Conservation (phyloP, 805 yeast genomes). For the Metschnikowia shivogae region DNA sequence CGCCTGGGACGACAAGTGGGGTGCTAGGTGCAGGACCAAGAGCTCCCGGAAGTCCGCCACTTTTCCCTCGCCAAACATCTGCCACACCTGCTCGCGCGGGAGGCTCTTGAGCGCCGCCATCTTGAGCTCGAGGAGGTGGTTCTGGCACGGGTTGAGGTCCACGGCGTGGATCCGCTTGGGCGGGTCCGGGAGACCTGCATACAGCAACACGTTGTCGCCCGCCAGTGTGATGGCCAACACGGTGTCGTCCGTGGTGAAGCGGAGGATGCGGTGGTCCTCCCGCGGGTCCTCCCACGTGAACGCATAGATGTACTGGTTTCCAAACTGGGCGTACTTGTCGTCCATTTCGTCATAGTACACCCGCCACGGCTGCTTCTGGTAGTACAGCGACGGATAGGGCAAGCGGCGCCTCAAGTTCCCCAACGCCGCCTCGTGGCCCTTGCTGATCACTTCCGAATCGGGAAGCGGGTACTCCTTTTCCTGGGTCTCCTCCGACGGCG, state of each 20-base stretch:
- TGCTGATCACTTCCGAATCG: slow-evolving; percentile 41
- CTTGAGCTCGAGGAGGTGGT: slow-evolving; percentile 74
- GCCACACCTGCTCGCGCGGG: slow-evolving; percentile 61
- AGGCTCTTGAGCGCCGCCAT: slow-evolving; percentile 61
- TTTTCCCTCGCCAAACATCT: slow-evolving; percentile 71
- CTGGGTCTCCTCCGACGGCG: slow-evolving; percentile 44
- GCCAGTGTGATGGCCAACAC: slow-evolving; percentile 84
- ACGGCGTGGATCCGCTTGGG: slow-evolving; percentile 81
- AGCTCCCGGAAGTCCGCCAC: slow-evolving; percentile 36
- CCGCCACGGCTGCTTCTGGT: slow-evolving; percentile 74
- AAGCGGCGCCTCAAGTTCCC: slow-evolving; percentile 56
- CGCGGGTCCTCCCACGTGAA: slow-evolving; percentile 91
- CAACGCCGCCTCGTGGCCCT: slow-evolving; percentile 77
- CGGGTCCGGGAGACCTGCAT: slow-evolving; percentile 66
- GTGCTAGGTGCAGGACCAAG: slow-evolving; percentile 53
- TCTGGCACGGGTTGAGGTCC: slow-evolving; percentile 79
- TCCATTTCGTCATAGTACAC: slow-evolving; percentile 73
- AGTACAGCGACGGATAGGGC: slow-evolving; percentile 78
- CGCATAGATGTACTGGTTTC: slow-evolving; percentile 77
- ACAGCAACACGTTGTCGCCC: slow-evolving; percentile 74
- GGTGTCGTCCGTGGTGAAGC: slow-evolving; percentile 59
- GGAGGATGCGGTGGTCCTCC: slow-evolving; percentile 67
- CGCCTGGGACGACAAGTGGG: slow-evolving; percentile 74
- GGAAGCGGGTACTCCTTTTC: slow-evolving; percentile 18
- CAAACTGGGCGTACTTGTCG: slow-evolving; percentile 66